Percentiles rank a stretch among this genome's conserved stretches.
Evolutionary conservation across 148 eudicot genomes (phyloP).

Genomic region (Camellia japonica): DNA sequence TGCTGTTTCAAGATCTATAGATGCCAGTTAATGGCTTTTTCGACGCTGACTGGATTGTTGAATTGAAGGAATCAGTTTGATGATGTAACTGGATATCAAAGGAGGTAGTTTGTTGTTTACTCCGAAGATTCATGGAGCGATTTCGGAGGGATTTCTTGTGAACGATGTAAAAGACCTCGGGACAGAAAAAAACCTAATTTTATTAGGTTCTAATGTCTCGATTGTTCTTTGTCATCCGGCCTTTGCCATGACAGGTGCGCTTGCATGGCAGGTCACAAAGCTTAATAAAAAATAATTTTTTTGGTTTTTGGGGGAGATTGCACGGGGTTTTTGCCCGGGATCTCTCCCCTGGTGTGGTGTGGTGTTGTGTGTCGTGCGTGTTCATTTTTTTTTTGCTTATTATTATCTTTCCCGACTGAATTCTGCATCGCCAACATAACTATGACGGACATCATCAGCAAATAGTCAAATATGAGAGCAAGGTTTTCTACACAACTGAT

Average conservation of each 20-base stretch:
- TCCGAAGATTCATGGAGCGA: neutral
- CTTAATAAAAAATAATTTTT: neutral
- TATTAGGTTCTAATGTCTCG: conserved; percentile 3
- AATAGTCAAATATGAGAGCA: neutral
- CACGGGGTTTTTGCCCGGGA: conserved; percentile 17
- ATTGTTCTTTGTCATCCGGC: conserved; percentile 22
- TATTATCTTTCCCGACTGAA: neutral
- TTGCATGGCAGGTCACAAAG: conserved; percentile 26
- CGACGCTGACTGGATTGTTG: no score
- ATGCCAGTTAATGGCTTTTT: neutral
- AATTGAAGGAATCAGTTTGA: no score
- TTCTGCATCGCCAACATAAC: neutral
- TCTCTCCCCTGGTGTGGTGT: conserved; percentile 15
- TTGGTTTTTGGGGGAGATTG: conserved; percentile 16
- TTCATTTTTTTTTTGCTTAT: neutral
- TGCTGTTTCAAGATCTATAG: neutral
- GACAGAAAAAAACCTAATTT: neutral
- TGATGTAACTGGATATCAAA: no score
- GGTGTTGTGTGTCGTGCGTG: conserved; percentile 3
- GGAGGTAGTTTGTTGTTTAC: neutral
- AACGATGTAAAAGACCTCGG: neutral
- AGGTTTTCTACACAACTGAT: neutral
- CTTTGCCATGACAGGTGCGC: conserved; percentile 29
- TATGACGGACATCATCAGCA: neutral
- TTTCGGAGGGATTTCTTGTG: neutral